phyloP scores from a whole-genome alignment of 768 basidiomycete genomes.

The Suillus brevipes region DNA sequence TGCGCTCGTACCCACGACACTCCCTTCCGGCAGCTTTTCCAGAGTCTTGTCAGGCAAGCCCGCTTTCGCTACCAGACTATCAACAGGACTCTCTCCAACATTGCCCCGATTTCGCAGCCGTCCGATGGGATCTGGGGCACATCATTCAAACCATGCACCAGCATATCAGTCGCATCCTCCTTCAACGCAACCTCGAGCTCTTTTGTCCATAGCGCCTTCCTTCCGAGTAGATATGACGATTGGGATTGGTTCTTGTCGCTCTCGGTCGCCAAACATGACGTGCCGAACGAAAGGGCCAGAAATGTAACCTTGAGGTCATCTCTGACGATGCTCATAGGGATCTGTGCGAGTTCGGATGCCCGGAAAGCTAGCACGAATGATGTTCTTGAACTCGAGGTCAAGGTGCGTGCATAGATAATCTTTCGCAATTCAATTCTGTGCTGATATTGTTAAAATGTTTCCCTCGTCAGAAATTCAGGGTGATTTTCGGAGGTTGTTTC shows the following conservation, averaged over 20 bases:
- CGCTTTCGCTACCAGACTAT: conserved; percentile 82
- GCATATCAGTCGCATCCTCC: conserved; percentile 76
- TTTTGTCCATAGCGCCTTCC: conserved; percentile 92
- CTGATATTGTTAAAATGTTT: no score
- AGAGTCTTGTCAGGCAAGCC: conserved; percentile 68
- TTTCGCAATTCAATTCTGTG: no score
- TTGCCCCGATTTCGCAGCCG: conserved; percentile 82
- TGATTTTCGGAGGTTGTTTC: no score
- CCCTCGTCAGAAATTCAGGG: no score
- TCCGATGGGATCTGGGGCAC: conserved; percentile 84
- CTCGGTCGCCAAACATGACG: conserved; percentile 66
- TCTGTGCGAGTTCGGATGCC: conserved; percentile 81
- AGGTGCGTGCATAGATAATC: background rate
- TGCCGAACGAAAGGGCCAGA: conserved; percentile 49
- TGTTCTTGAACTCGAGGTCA: conserved; percentile 25
- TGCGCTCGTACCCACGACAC: conserved; percentile 94
- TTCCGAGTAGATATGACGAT: conserved; percentile 84
- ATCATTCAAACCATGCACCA: conserved; percentile 92
- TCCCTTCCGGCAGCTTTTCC: conserved; percentile 82
- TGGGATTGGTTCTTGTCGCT: conserved; percentile 91
- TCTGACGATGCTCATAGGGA: conserved; percentile 85
- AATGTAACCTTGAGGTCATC: conserved; percentile 58
- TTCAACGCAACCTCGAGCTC: conserved; percentile 70
- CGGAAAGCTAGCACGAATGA: conserved; percentile 81
- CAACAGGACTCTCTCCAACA: conserved; percentile 86